Evolutionary conservation across 2,329 filamentous ascomycete genomes (phyloP), one percentile per base, ranked within the genome.

Genomic region (Thelonectria discophora): DNA sequence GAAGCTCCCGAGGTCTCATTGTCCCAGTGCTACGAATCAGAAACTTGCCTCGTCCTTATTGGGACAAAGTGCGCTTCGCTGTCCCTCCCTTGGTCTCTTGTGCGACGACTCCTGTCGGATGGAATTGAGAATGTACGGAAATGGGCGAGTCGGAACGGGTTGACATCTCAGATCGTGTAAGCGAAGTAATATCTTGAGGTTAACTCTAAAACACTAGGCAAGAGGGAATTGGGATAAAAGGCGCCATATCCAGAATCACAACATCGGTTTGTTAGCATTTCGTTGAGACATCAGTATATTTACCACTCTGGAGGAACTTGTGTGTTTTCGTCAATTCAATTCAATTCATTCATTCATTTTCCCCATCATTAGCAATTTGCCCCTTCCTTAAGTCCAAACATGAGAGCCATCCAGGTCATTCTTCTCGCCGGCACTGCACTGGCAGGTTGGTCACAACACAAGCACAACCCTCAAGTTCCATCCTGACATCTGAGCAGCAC

Each of bases 401-500:
- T 72, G 69, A 64, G 72, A 50, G 55, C 64, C 42, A 18, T 62
- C 10, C 17, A 58, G 30, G 30, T 72, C 15, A 45, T 72, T 27
- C 47, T 58, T 39, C 51, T 72, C 27, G 59, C 64, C 40, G 55
- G 63, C 50, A 63, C 54, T 45, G 58, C 63, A 10, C 30, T 67
- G 18, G 69, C 66, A 53, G 69, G 69, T 72, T 63, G 12, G 53
- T 37, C 55, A n/a, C 30, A 9, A 10, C 3, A 24, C 3, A 3
- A 17, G 15, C 13, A n/a, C 27, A 24, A 24, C 21, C 21, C 21
- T 2, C 40, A 17, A 37, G 7, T 37, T 37, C 34, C 9, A 46
- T 11, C 13, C 5, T 46, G 12, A 50, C 17, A 43, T 10, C 47
- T 20, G 15, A 37, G 5, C 13, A 64, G 64, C 52, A 30, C 70